Evolutionary conservation across 768 basidiomycete species (phyloP).

Genomic region (Leccinum subgranulosum): DNA sequence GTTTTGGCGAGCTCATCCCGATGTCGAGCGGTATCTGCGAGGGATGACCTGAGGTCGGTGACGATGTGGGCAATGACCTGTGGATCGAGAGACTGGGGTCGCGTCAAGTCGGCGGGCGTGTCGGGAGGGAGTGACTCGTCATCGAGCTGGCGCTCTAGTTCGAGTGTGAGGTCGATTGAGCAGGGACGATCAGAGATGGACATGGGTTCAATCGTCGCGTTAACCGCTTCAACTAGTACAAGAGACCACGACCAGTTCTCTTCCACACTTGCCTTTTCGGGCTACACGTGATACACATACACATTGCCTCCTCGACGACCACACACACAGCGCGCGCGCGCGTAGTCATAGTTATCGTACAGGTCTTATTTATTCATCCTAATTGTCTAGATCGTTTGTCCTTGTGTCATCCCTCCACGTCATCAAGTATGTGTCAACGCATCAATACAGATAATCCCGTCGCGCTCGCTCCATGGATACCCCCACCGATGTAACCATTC

Average conservation of each 20-base stretch:
- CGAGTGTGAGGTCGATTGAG: slow-evolving; percentile 77
- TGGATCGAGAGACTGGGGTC: slow-evolving; percentile 62
- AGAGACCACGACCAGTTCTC: too few species aligned
- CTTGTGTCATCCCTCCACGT: background rate
- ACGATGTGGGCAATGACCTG: slow-evolving; percentile 75
- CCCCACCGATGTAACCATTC: slow-evolving; percentile 94
- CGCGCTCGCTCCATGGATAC: slow-evolving; percentile 93
- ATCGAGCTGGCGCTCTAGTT: slow-evolving; percentile 74
- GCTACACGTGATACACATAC: slow-evolving; percentile 11
- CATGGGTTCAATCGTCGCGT: slow-evolving; percentile 27
- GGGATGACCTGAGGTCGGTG: slow-evolving; percentile 63
- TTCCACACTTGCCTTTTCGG: background rate
- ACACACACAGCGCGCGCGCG: background rate
- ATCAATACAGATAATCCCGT: slow-evolving; percentile 89
- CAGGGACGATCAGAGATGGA: slow-evolving; percentile 31
- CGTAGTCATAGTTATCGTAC: slow-evolving; percentile 10
- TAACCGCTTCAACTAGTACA: background rate
- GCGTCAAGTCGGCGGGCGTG: slow-evolving; percentile 32
- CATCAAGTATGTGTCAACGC: slow-evolving; percentile 63
- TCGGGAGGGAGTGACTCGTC: slow-evolving; percentile 57
- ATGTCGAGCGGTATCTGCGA: slow-evolving; percentile 64
- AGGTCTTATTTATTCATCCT: background rate
- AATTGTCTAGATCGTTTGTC: slow-evolving; percentile 9
- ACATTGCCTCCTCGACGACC: background rate
- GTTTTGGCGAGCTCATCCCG: slow-evolving; percentile 62